Conservation (phyloP, 2,329 filamentous ascomycete species). For the Cladophialophora carrionii region DNA sequence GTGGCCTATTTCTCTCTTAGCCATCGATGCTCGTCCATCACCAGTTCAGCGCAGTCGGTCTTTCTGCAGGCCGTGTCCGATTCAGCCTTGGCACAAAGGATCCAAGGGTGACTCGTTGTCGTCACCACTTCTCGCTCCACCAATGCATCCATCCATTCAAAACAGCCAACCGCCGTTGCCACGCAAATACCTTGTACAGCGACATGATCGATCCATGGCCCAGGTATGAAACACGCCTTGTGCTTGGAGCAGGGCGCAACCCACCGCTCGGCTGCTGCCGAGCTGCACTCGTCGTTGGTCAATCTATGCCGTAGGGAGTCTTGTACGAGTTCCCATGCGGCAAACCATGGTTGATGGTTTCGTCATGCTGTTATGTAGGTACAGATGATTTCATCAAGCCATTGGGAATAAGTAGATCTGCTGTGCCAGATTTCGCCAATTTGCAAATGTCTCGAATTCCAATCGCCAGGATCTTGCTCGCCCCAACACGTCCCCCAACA, state of each 20-base stretch:
- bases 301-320: not conserved
- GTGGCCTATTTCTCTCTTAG: not conserved
- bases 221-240: not conserved
- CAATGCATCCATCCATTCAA: conserved; percentile 7
- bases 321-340: not conserved
- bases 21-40: not conserved
- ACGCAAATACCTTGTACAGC: not conserved
- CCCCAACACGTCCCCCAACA: not conserved
- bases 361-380: conserved; percentile 5
- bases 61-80: not conserved
- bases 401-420: not conserved
- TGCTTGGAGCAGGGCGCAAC: not conserved
- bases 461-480: not conserved
- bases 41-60: not conserved
- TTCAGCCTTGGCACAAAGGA: not conserved
- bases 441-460: not conserved
- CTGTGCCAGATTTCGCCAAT: not conserved
- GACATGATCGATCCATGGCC: not conserved
- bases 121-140: conserved; percentile 12
- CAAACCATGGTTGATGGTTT: conserved; percentile 1
- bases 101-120: conserved; percentile 2
- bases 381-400: conserved; percentile 11
- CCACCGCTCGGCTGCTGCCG: conserved; percentile 4
- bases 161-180: not conserved
- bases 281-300: not conserved